Evolutionary conservation across 1,139 yeast genomes (phyloP), one percentile per base, ranked within the genome.

Genomic region (Taiozyma sp.): DNA sequence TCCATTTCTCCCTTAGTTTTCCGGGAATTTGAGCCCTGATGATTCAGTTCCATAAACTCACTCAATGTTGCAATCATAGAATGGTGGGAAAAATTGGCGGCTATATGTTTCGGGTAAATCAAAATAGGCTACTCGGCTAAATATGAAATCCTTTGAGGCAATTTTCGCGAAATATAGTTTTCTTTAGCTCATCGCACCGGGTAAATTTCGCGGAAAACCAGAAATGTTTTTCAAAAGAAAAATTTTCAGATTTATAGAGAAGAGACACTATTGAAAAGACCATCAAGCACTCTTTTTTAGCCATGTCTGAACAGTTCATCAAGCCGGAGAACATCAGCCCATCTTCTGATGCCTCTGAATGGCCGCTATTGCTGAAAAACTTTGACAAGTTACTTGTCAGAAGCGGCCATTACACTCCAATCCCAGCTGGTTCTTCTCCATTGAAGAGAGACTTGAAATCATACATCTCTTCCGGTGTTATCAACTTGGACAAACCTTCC

Each of bases 351-450:
- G 87, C 98, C 55, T 84, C 96, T 56, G 88, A 87, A 61, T 93
- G 98, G 99, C 99, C 99, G 46, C 79, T 93, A 66, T 79, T 93
- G 66, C 79, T 93, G 70, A 93, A 93, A 73, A 86, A 93, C 78
- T 93, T 85, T 71, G 98, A 93, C 78, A 88, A 92, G 75, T 78
- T 93, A 57, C 78, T 92, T 60, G 97, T 93, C 51, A 87, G 99
- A 77, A 87, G 96, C 57, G 96, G 97, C 49, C 97, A 91, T 70
- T 92, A 91, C 72, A 92, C 98, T 48, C 97, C 98, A 60, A 91
- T 92, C 61, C 97, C 97, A 65, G 80, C 93, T 48, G 99, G 99
- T 57, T 82, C 95, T 68, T 83, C 97, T 54, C 99, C 99, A 54
- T 79, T 89, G 68, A 91, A 91, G 74, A 86, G 99, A 77, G 97